Base-by-base conservation (phyloP, 1,139 yeast species). In the Yamadazyma siamensis region DNA sequence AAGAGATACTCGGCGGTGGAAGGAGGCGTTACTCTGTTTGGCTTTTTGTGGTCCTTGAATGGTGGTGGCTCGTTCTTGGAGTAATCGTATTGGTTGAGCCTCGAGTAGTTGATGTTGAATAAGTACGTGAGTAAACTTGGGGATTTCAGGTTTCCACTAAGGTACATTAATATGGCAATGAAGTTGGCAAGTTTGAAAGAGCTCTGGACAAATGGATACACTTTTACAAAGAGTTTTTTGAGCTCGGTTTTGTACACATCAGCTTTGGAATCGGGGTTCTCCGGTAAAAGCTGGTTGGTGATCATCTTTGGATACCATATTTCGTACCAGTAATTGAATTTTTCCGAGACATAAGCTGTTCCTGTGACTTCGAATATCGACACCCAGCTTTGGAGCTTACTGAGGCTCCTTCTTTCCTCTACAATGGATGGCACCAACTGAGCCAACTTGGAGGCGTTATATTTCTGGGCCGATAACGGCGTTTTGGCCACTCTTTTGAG, bases 71-170 rank as follows among this genome's bases (percentile, higher is more conserved):
- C 77, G 36, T 77, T 70, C 36, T 69, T 60, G 23, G 68, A 58
- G 49, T 80, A 75, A 49, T 84, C 94, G 42, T 71, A 71, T 34
- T 67, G 72, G 25, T 74, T 75, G 41, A 84, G 62, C 39, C 97
- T 75, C 0, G 95, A 64, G 49, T 77, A 86, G 41, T 82, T 77
- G 35, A 85, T 76, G 22, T 72, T 71, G 44, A 84, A 71, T 5
- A 87, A 46, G 39, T 65, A 69, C 23, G 87, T 87, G 10, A 82
- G 48, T 3, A 84, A 46, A 0, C 85, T 62, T 1, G 91, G 82
- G 0, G 86, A 77, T 29, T 80, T 77, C 10, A 77, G 65, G 26
- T 62, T 64, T 3, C 94, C 89, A 36, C 88, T 77, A 33, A 89
- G 57, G 48, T 80, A 89, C 28, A 76, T 52, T 15, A 89, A 56